Evolutionary conservation across 139 green algal species (phyloP), one percentile per base, ranked within the genome.

Genomic region (Desmodesmus armatus): DNA sequence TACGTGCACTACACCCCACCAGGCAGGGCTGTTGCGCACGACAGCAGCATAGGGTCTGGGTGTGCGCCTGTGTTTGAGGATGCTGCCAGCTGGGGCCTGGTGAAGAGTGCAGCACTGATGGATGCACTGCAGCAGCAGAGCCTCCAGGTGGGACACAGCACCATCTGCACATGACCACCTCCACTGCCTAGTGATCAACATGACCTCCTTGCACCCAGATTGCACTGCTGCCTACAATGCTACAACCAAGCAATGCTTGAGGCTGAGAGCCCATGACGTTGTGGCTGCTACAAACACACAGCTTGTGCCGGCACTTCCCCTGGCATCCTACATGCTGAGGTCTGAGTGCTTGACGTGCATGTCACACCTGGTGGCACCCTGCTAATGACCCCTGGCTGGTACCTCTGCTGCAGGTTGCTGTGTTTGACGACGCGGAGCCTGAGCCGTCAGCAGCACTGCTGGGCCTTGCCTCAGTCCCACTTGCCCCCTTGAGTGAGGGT

Each of bases 1-100:
- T 84, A 84, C 4, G 78, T 72, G 43, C 78, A 84, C 21, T 84
- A 84, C 62, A 67, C 5, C 3, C 62, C 78, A 25, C 78, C 78
- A 33, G 78, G 78, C 21, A 53, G 63, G 15, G 53, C 9, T 9
- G 29, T 39, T 51, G 62, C 25, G 9, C 62, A 84, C 35, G 78
- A 84, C 31, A 84, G 62, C 29, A 11, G 7, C 23, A 43, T 75
- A 13, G 78, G 63, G 2, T 3, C 0, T 19, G 78, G 78, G 17
- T 17, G 17, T 13, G 29, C 62, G 40, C 78, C 78, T 35, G 62
- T 51, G 41, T 84, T 84, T 40, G 31, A 72, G 4, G 78, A 84
- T 41, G 65, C 63, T 47, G 62, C 43, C 27, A 51, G 43, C 29
- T 84, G 78, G 78, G 39, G 53, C 9, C 9, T 77, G 19, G 2